Percentiles rank a stretch among this genome's conserved stretches.
Evolutionary conservation across 2,329 filamentous ascomycete genomes (phyloP).

Genomic region (Polytolypa hystricis): DNA sequence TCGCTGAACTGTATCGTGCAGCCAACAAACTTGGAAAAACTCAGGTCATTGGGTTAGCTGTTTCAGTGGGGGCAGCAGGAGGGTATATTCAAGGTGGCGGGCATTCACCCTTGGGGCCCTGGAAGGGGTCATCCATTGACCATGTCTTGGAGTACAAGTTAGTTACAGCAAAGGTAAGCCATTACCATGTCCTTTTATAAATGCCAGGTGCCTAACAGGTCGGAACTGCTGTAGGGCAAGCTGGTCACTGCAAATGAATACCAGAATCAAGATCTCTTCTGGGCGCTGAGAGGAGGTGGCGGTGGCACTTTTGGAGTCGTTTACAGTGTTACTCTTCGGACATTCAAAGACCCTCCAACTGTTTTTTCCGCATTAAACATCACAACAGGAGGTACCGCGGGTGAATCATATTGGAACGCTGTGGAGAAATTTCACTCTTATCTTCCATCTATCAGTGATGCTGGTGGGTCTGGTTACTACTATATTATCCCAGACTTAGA

Average conservation of each 20-base stretch:
- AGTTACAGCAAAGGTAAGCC: constrained; percentile 39
- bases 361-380: constrained; percentile 18
- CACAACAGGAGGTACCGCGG: constrained; percentile 10
- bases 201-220: too few relatives aligned
- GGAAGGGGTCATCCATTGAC: constrained; percentile 49
- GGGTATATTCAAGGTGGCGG: constrained; percentile 53
- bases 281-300: constrained; percentile 51
- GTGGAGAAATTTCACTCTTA: constrained; percentile 25
- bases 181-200: too few relatives aligned
- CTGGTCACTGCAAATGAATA: constrained; percentile 36
- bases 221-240: constrained; percentile 26
- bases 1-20: constrained; percentile 38
- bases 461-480: constrained; percentile 29
- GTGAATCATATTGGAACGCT: constrained; percentile 15
- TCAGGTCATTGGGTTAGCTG: constrained; percentile 45
- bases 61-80: constrained; percentile 47
- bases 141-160: constrained; percentile 47
- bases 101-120: constrained; percentile 42
- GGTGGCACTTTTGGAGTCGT: constrained; percentile 49
- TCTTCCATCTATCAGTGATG: constrained; percentile 37
- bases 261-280: constrained; percentile 48
- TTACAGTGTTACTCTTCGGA: constrained; percentile 39
- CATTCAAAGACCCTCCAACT: constrained; percentile 23
- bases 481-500: constrained; percentile 25
- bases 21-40: constrained; percentile 37